Base-by-base conservation (phyloP, 345 rosid genomes). In the Punica granatum region DNA sequence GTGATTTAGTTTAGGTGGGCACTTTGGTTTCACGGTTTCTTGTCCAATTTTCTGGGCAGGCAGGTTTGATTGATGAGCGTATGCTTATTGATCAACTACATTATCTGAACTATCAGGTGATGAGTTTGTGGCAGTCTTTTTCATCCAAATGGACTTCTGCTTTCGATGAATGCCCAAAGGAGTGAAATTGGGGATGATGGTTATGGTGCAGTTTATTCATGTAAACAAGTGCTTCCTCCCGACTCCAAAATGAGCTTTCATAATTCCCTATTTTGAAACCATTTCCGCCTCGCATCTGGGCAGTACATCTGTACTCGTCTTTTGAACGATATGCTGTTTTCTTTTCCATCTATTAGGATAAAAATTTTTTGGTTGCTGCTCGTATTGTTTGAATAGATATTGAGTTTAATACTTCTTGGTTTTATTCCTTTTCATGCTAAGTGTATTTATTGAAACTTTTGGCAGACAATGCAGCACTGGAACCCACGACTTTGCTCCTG, bases 401-500 rank as follows among this genome's bases (percentile, higher is more conserved):
- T 13, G 13, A 56, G 61, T 56, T 56, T 56, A 56, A 10, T 56
- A 23, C 28, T 54, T 56, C 46, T 64, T 41, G 49, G 2, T 42
- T 64, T 7, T 26, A 12, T 42, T 69, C 37, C 43, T 23, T 30
- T 44, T 58, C 56, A 32, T 42, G 19, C 0, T 21, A 31, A 37
- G 63, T 41, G 28, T 23, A 21, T 64, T 25, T 63, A 10, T 64
- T n/a, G 62, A 12, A 39, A 15, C 36, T 35, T 49, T 64, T 25
- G 6, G 48, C 23, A 41, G 65, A n/a, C 43, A 41, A 53, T 70
- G 73, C 63, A 12, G 15, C 26, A 44, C 41, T 35, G 61, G 63
- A 56, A 54, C 60, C 63, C 56, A n/a, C 37, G 18, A 16, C 7
- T 64, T 64, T 64, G 36, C 68, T 70, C 34, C 42, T 34, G 41